Percentiles rank a stretch among this genome's conserved stretches.
These are phyloP conservation scores for Trichosporon ovoides DNA, from an alignment of 1,284 basidiomycete genomes.

Conservation along the genomic window DNA sequence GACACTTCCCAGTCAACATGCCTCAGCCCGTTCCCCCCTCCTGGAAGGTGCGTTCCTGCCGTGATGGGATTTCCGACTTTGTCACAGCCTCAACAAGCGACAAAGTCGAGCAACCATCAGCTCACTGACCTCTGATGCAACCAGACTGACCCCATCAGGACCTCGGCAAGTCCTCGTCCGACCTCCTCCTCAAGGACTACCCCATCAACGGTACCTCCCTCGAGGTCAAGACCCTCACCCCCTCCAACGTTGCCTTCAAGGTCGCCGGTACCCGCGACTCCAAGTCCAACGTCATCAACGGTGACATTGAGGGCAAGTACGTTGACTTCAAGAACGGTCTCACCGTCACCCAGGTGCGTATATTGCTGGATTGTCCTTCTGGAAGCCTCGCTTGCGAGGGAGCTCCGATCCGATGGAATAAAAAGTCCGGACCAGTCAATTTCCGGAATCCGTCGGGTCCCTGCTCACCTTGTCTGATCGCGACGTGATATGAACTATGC, in stretches of 20 bases:
- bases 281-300: constrained; percentile 66
- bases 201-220: constrained; percentile 70
- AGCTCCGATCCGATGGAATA: too few relatives aligned
- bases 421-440: constrained; percentile 1
- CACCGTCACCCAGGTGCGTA: constrained; percentile 67
- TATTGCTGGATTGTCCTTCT: background rate
- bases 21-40: constrained; percentile 86
- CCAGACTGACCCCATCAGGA: constrained; percentile 55
- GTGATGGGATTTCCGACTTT: too few relatives aligned
- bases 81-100: too few relatives aligned
- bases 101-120: background rate
- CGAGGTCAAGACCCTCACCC: constrained; percentile 93
- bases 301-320: constrained; percentile 89
- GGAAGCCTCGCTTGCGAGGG: background rate
- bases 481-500: background rate
- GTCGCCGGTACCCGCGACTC: constrained; percentile 72
- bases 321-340: constrained; percentile 81
- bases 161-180: constrained; percentile 94
- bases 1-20: constrained; percentile 51
- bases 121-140: background rate
- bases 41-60: constrained; percentile 81
- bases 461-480: background rate
- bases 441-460: background rate
- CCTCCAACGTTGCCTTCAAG: constrained; percentile 82
- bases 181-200: constrained; percentile 92